Conservation (phyloP, 768 basidiomycete species). For the Clitopilus passeckerianus region DNA sequence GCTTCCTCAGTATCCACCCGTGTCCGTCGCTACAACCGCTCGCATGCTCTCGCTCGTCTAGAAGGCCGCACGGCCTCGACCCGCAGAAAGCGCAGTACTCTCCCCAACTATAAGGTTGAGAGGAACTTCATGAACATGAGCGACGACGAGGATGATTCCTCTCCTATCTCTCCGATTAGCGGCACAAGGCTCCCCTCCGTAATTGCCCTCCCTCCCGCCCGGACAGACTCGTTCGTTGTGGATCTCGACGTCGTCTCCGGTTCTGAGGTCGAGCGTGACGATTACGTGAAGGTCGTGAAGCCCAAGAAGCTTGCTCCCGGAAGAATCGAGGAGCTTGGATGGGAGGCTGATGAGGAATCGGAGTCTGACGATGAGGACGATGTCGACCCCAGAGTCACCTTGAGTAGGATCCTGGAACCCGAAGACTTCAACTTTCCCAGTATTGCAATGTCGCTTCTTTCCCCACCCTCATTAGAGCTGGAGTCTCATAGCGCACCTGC, state of each 20-base stretch:
- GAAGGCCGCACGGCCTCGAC: slow-evolving; percentile 41
- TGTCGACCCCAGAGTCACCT: slow-evolving; percentile 7
- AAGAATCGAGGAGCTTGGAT: background rate
- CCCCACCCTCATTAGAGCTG: slow-evolving; percentile 4
- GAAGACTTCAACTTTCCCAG: slow-evolving; percentile 33
- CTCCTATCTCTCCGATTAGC: background rate
- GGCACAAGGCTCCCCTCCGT: background rate
- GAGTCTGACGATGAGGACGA: slow-evolving; percentile 22
- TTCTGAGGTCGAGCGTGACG: background rate
- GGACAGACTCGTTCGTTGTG: background rate
- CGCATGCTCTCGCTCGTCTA: slow-evolving; percentile 58
- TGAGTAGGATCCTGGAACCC: slow-evolving; percentile 23
- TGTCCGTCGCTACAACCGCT: slow-evolving; percentile 43
- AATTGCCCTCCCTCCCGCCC: background rate
- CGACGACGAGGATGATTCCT: slow-evolving; percentile 51
- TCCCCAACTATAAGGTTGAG: slow-evolving; percentile 13
- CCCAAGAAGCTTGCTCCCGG: background rate
- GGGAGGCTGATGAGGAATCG: background rate
- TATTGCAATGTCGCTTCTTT: background rate
- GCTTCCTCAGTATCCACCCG: slow-evolving; percentile 39
- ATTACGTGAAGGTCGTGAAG: background rate
- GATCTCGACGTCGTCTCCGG: background rate
- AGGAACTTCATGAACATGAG: slow-evolving; percentile 58
- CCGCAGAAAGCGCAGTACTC: slow-evolving; percentile 4
- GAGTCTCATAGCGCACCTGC: slow-evolving; percentile 9